A percentile compares a stretch with the other conserved stretches of the same genome.
phyloP scores from a whole-genome alignment of 2,329 filamentous ascomycete species.

The Tolypocladium amazonense region DNA sequence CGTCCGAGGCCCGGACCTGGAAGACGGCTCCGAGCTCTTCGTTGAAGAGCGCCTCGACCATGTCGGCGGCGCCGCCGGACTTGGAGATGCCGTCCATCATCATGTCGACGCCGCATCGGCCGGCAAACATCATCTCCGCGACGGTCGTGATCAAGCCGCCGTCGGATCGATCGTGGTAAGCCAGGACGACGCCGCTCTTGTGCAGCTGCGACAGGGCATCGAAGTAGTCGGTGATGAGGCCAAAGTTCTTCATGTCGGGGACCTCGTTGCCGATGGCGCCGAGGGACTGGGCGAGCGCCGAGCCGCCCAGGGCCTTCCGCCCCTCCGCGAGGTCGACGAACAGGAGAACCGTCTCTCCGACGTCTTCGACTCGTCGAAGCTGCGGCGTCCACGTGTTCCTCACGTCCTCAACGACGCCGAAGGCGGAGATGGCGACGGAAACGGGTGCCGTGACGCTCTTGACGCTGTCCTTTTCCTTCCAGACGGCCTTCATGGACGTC shows the following conservation, averaged over 20 bases:
- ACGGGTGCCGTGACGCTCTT: conserved; percentile 90
- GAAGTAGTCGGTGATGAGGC: conserved; percentile 80
- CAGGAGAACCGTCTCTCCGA: conserved; percentile 79
- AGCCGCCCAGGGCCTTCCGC: conserved; percentile 76
- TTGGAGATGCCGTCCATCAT: conserved; percentile 66
- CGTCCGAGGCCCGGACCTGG: conserved; percentile 78
- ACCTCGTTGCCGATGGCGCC: conserved; percentile 74
- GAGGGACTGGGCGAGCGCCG: conserved; percentile 82
- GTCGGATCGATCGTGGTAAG: conserved; percentile 91
- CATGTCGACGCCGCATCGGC: conserved; percentile 77
- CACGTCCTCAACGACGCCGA: conserved; percentile 73
- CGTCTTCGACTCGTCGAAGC: conserved; percentile 70
- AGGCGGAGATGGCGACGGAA: conserved; percentile 84
- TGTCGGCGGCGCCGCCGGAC: conserved; percentile 48
- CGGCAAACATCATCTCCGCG: conserved; percentile 97
- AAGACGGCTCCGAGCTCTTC: conserved; percentile 95
- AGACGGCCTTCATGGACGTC: conserved; percentile 97
- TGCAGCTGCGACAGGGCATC: conserved; percentile 66
- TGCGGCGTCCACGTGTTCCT: conserved; percentile 90
- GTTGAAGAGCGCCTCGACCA: conserved; percentile 80
- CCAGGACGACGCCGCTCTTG: conserved; percentile 57
- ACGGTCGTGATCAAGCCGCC: conserved; percentile 85
- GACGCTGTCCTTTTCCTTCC: conserved; percentile 60
- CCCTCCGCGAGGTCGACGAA: conserved; percentile 84
- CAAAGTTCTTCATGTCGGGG: conserved; percentile 75